Evolutionary conservation across 2,329 filamentous ascomycete genomes (phyloP), one percentile per base, ranked within the genome.

Genomic region (Cladosporium sp.): DNA sequence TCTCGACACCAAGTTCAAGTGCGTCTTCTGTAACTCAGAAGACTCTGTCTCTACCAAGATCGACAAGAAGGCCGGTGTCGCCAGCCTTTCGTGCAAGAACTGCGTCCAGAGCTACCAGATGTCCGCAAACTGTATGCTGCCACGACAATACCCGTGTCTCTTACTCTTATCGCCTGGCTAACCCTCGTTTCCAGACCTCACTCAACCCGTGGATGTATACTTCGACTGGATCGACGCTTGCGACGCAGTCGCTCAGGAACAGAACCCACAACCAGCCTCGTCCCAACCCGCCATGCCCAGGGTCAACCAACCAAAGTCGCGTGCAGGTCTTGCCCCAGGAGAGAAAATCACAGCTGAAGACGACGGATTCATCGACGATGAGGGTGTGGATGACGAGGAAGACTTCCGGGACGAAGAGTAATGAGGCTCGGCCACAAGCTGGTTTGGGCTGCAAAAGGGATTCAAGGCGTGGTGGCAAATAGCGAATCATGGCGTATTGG

Each of bases 211-310:
- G 49, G 94, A 99, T 72, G 93, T 99, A 7, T 99, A 99, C 72
- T 90, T 90, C 36, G 94, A 97, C 74, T 99, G 94, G 94, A 90
- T 99, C 63, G 94, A 99, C 76, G 94, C 94, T n/a, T 89, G 87
- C 71, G 88, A 90, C 70, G 81, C 84, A 5, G 87, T 89, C 51
- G 86, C 86, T 15, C 87, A 88, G 69, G 80, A 86, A 61, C 78
- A 80, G 19, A 80, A 78, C 17, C 76, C 73, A 14, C 74, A 70
- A 20, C 69, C 67, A 17, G 61, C 62, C 37, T 61, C 49, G 5
- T 50, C 59, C 19, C 59, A 49, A 19, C 59, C 59, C 25, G 36
- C 56, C 12, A 49, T 55, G 39, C 42, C 47, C 4, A 43, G 51
- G 55, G 43, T 51, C 28, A 40, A 28, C 36, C 54, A 55, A 42